Evolutionary conservation across 148 eudicot species (phyloP), one percentile per base, ranked within the genome.

Genomic region (Fagopyrum esculentum): DNA sequence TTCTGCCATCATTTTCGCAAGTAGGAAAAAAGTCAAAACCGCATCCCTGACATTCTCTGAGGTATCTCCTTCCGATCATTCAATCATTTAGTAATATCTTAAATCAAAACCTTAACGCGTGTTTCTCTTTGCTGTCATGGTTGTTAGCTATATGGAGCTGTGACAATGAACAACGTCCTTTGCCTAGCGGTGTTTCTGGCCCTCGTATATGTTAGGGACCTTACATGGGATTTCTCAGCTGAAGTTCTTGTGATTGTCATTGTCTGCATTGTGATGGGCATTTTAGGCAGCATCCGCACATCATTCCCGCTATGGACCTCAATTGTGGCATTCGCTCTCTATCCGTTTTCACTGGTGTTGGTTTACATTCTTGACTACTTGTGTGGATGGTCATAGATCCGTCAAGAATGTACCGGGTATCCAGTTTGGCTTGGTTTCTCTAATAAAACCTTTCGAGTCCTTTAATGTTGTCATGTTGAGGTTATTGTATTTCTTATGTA

Each of bases 21-120:
- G 83, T 77, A 81, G 96, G 78, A 95, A 95, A 77, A 92, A 80
- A 74, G 71, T 50, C 74, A 90, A 77, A 81, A 87, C 99, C 74
- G 96, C 99, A 45, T 92, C 99, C 0, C 81, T 95, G 30, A 92
- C 97, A 72, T 92, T 90, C 81, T 95, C 97, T 1, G 94, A 89
- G 99, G 99, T 95, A 79, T 59, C 13, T 8, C 40, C 19, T 57
- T 16, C 9, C 60, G 12, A 49, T 49, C 52, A 49, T 49, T 49
- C 52, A 49, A 49, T 12, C 40, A 35, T 35, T 2, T 15, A 15
- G 57, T 13, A 5, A 12, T 19, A 1, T 12, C 57, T 15, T 2
- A 15, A 52, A 52, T 3, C 9, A 15, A 35, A 52, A 52, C 57
- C 17, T 15, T 3, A 15, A 6, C 15, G 11, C 10, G 17, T 26